Base-by-base conservation (phyloP, 768 basidiomycete species). In the Tricholomella constricta region DNA sequence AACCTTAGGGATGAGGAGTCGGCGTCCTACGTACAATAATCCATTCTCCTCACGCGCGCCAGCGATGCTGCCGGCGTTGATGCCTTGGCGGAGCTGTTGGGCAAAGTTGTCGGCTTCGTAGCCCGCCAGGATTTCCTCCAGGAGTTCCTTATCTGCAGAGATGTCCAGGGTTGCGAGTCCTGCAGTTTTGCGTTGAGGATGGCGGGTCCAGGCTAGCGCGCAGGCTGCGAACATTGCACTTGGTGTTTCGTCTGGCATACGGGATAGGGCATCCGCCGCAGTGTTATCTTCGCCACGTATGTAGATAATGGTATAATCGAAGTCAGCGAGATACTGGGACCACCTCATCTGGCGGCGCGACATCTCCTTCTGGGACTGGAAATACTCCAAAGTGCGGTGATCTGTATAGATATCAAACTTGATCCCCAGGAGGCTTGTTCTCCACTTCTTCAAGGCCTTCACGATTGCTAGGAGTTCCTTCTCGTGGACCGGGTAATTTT, bases 401-500 rank as follows among this genome's bases (percentile, higher is more conserved):
- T 76, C 71, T 0, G 73, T 74, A 35, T 53, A 70, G 12, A 76
- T 63, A 0, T 37, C 2, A 63, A 65, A 59, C 17, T 34, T 45
- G 2, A 50, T 29, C 6, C 70, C 61, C 0, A 67, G 22, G 0
- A 65, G 47, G 51, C 66, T 64, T 1, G 57, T 54, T 7, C 60
- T 48, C 68, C 69, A 74, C 25, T 62, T 57, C 19, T 60, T 45
- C 6, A 70, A 51, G 0, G 68, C 69, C 0, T 65, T 54, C 0
- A 77, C 56, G 6, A 77, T 72, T 0, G 72, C 72, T 0, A 75
- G 55, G 2, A 76, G 54, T 52, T n/a, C n/a, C n/a, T n/a, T n/a
- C n/a, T n/a, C n/a, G n/a, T n/a, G n/a, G n/a, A n/a, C n/a, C n/a
- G n/a, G n/a, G n/a, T n/a, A n/a, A n/a, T n/a, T n/a, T n/a, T n/a